phyloP scores from a whole-genome alignment of 768 basidiomycete genomes.

The Collybia sordida region DNA sequence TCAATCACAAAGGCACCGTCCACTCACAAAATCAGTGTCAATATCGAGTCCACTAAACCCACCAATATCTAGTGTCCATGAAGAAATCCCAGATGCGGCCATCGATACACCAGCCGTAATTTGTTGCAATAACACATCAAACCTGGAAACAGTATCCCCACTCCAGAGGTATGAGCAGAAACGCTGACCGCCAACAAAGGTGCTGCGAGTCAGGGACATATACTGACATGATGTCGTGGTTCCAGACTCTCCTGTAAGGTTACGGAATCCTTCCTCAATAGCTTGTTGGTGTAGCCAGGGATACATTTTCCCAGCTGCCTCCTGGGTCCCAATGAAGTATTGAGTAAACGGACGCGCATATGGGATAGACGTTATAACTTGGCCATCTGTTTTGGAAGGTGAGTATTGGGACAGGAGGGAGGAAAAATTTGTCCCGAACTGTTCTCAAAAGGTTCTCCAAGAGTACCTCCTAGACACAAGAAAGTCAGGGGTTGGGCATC shows the following conservation, averaged over 20 bases:
- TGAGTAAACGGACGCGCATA: conserved; percentile 32
- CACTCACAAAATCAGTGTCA: conserved; percentile 23
- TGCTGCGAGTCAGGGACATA: conserved; percentile 35
- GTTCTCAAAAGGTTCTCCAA: conserved; percentile 34
- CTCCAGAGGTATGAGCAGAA: conserved; percentile 39
- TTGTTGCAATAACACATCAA: conserved; percentile 33
- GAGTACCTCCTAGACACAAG: conserved; percentile 24
- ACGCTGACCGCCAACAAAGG: conserved; percentile 33
- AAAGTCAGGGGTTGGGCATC: background rate
- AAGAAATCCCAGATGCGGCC: conserved; percentile 33
- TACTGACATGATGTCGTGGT: conserved; percentile 24
- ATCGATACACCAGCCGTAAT: conserved; percentile 32
- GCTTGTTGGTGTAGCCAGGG: conserved; percentile 38
- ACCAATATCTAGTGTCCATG: conserved; percentile 37
- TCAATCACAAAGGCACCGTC: no score
- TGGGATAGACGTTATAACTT: conserved; percentile 27
- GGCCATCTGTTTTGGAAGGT: conserved; percentile 21
- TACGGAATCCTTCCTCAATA: conserved; percentile 33
- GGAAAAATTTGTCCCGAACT: conserved; percentile 15
- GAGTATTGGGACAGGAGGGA: background rate
- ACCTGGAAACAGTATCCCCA: conserved; percentile 33
- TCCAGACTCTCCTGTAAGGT: conserved; percentile 23
- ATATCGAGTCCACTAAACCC: conserved; percentile 31
- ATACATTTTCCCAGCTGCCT: conserved; percentile 34
- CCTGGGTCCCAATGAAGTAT: conserved; percentile 36